Evolutionary conservation across 1,139 yeast species (phyloP).

Genomic region (Blastobotrys buckinghamii): DNA sequence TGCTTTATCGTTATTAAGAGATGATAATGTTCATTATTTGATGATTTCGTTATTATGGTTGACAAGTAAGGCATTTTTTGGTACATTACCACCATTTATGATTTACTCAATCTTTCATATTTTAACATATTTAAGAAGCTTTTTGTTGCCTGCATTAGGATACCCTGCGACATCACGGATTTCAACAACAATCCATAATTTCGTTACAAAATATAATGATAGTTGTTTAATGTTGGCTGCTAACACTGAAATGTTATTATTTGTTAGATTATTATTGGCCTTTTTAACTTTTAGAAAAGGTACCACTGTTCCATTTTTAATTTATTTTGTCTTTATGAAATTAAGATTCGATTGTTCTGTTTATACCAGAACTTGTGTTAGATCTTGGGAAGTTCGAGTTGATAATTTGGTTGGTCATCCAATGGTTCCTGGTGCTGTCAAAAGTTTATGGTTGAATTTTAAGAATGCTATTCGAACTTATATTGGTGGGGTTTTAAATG

Average conservation of each 20-base stretch:
- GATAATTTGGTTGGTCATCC: constrained; percentile 61
- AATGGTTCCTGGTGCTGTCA: constrained; percentile 51
- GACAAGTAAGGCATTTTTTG: constrained; percentile 44
- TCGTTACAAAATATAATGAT: constrained; percentile 61
- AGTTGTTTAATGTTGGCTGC: constrained; percentile 68
- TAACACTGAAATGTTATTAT: constrained; percentile 57
- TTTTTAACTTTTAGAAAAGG: constrained; percentile 59
- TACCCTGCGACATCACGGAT: constrained; percentile 40
- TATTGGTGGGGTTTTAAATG: constrained; percentile 39
- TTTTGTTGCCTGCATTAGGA: constrained; percentile 61
- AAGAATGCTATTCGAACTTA: constrained; percentile 44
- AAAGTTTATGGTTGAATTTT: constrained; percentile 53
- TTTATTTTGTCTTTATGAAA: constrained; percentile 65
- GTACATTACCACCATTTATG: constrained; percentile 60
- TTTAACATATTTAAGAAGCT: constrained; percentile 57
- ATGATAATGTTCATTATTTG: constrained; percentile 67
- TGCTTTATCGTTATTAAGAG: constrained; percentile 39
- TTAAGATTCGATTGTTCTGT: constrained; percentile 72
- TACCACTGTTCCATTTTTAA: constrained; percentile 54
- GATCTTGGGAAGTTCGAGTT: constrained; percentile 62
- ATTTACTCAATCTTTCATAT: constrained; percentile 71
- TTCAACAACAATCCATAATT: constrained; percentile 42
- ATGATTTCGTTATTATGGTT: constrained; percentile 55
- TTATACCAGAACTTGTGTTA: constrained; percentile 65
- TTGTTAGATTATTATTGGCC: constrained; percentile 44